A percentile compares a stretch with the other conserved stretches of the same genome.
Evolutionary conservation across 169 alveolate species (phyloP).

Genomic region (Plasmodium knowlesi): DNA sequence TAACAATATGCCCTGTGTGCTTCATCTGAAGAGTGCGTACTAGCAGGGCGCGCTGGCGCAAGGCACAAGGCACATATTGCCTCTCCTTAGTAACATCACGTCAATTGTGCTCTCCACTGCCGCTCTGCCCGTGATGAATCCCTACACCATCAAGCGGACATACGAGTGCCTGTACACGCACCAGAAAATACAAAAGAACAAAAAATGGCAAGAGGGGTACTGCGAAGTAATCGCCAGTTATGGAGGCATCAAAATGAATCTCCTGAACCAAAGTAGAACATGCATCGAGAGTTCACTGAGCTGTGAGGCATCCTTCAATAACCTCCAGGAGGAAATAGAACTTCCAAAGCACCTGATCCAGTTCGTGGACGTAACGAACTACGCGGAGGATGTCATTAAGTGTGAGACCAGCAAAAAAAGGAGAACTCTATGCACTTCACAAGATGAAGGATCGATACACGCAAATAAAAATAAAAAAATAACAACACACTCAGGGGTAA

Average conservation of each 20-base stretch:
- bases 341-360: slow-evolving; percentile 12
- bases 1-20: background rate
- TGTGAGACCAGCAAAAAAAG: slow-evolving; percentile 13
- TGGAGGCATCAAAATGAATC: slow-evolving; percentile 32
- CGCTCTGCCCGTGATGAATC: background rate
- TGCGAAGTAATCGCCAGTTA: slow-evolving; percentile 48
- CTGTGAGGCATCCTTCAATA: background rate
- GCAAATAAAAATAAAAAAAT: slow-evolving; percentile 4
- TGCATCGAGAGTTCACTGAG: slow-evolving; percentile 35
- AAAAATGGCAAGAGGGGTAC: slow-evolving; percentile 67
- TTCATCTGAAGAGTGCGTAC: background rate
- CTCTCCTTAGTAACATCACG: too few relatives aligned
- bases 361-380: slow-evolving; percentile 22
- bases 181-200: slow-evolving; percentile 51
- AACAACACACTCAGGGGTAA: background rate
- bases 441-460: background rate
- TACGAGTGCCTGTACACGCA: slow-evolving; percentile 67
- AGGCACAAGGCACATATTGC: background rate
- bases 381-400: slow-evolving; percentile 10
- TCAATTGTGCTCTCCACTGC: too few relatives aligned
- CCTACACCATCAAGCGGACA: slow-evolving; percentile 19
- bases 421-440: background rate
- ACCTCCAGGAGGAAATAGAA: slow-evolving; percentile 40
- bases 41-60: background rate
- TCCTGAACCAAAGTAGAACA: slow-evolving; percentile 12